phyloP scores from a whole-genome alignment of 2,329 filamentous ascomycete species.

The Pyrenochaeta sp. region DNA sequence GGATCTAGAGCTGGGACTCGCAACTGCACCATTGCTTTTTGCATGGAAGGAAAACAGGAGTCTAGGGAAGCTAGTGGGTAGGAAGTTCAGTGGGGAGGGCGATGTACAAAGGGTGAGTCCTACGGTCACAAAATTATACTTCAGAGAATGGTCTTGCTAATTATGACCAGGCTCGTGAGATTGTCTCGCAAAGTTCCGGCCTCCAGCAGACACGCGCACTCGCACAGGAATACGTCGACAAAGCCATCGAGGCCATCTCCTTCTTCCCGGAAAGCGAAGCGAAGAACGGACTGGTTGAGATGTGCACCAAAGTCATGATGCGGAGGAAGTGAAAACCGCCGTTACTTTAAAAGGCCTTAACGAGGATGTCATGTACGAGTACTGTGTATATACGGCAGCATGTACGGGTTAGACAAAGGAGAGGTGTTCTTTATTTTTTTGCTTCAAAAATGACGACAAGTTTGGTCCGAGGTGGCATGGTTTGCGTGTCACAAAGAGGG shows the following conservation, averaged over 20 bases:
- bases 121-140: neutral
- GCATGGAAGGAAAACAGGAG: constrained; percentile 91
- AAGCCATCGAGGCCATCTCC: constrained; percentile 84
- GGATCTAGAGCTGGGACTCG: constrained; percentile 90
- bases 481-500: neutral
- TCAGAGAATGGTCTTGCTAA: constrained; percentile 19
- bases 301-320: constrained; percentile 92
- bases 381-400: constrained; percentile 1
- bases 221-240: constrained; percentile 89
- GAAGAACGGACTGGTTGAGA: constrained; percentile 88
- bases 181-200: constrained; percentile 84
- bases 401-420: neutral
- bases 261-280: constrained; percentile 93
- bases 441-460: no score
- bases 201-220: constrained; percentile 91
- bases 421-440: no score
- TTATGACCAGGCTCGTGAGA: constrained; percentile 75
- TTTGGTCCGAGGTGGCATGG: neutral
- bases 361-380: constrained; percentile 4
- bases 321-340: constrained; percentile 75
- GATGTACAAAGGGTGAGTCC: constrained; percentile 81
- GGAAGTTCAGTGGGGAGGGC: constrained; percentile 85
- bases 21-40: constrained; percentile 92
- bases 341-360: neutral
- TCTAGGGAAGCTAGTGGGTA: constrained; percentile 85